Base-by-base conservation (phyloP, 1,284 basidiomycete genomes). In the Marasmius tenuissimus region DNA sequence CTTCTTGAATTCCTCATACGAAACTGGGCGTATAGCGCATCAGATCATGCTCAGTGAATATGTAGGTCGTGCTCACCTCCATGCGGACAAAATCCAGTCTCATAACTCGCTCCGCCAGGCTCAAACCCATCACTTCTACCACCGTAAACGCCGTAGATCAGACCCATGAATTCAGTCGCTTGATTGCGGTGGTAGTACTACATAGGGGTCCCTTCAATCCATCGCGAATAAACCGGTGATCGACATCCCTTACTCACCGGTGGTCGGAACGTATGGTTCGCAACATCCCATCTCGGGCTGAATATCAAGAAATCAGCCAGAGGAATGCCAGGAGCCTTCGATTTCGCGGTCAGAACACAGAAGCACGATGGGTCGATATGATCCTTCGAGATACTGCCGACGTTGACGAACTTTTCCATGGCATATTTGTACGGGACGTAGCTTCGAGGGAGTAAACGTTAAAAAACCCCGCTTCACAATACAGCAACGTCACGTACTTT, bases 351-450 rank as follows among this genome's bases (percentile, higher is more conserved):
- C 60, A 88, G 78, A 53, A 88, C 84, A 63, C 85, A 86, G 74
- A 87, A 87, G 62, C 85, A 81, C 11, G 85, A 87, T 11, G 83
- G 87, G 70, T 85, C 87, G 69, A 84, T 81, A 71, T 85, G 86
- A 71, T 86, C 87, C 70, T 82, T 86, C 39, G 84, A 83, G 67
- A 90, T 85, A 60, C 82, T 85, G 37, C 88, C 88, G 60, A 89
- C 83, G 64, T 82, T 81, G 69, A 84, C 77, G 74, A 90, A 91
- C 70, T 87, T 87, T 69, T 81, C 80, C 69, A 89, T 72, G 39
- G 84, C 85, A 69, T 91, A 90, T 71, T 89, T 89, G 77, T 87
- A 90, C 1, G 88, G 88, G 2, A 88, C 80, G 67, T 90, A 90
- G 73, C 87, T 89, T 60, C 8, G 16, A 11, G 20, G 7, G 11